These are phyloP conservation scores for Amyloporia xantha DNA, from an alignment of 768 basidiomycete species.

Conservation along the genomic window DNA sequence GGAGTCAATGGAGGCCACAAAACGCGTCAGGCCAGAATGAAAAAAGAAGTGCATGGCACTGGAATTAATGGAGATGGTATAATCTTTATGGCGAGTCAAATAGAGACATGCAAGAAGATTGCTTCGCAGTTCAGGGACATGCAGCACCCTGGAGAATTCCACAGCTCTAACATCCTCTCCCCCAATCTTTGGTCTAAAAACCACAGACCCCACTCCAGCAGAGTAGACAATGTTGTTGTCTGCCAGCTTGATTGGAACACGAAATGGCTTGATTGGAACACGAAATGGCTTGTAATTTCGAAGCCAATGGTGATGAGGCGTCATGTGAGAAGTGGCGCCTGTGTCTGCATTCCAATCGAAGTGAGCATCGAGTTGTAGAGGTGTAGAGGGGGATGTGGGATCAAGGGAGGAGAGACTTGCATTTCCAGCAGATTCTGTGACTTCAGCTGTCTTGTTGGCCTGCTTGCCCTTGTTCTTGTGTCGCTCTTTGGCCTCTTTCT, in stretches of 20 bases:
- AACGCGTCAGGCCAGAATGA: not conserved
- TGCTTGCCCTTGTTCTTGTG: not conserved
- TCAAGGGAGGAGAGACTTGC: not conserved
- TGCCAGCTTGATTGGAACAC: not conserved
- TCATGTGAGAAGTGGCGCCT: constrained; percentile 30
- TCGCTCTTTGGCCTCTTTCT: not conserved
- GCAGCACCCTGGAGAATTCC: not conserved
- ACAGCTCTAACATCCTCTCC: not conserved
- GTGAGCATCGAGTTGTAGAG: not conserved
- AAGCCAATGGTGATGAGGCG: constrained; percentile 26
- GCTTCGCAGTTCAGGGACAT: not conserved
- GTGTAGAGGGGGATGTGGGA: not conserved
- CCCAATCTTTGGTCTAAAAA: not conserved
- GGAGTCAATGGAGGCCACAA: too few species aligned
- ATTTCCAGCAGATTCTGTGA: not conserved
- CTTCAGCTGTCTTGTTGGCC: not conserved
- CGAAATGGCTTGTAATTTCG: not conserved
- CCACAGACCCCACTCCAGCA: not conserved
- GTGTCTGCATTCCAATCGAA: constrained; percentile 25
- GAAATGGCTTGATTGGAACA: too few species aligned
- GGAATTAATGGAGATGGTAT: constrained; percentile 7
- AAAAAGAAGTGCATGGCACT: constrained; percentile 6
- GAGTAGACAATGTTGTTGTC: not conserved
- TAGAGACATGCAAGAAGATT: constrained; percentile 14
- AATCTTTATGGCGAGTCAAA: constrained; percentile 21